Base-by-base conservation (phyloP, 2,329 filamentous ascomycete genomes). In the Plectosphaerella sp. region DNA sequence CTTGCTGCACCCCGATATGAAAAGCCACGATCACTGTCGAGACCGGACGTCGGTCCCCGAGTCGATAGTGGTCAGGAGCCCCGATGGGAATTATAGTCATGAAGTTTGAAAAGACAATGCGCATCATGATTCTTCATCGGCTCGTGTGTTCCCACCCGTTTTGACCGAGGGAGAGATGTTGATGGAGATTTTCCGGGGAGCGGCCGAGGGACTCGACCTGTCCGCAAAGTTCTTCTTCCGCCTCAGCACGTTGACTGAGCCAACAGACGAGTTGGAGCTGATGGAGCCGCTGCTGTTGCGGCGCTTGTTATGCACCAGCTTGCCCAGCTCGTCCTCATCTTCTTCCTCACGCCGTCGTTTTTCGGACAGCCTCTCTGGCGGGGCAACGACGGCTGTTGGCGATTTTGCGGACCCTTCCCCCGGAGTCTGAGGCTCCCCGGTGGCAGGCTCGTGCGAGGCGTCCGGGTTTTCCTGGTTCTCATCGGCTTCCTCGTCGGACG, bases 301-400 rank as follows among this genome's bases (percentile, higher is more conserved):
- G 41, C 83, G 77, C 63, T 86, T 87, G 62, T 75, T 75, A 47
- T 80, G 74, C 58, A 89, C 84, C 61, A 97, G 78, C 70, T 94
- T 96, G 51, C 86, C 85, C n/a, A 97, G 73, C 63, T 93, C 90
- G 58, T 97, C 92, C 52, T 96, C 92, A 45, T 97, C 93, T 56
- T 96, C 91, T 52, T 97, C 93, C 65, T 96, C 92, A 61, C 94
- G 83, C 47, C 93, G 83, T 47, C 93, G 87, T 70, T 97, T 97
- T 67, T 96, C 90, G 0, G 91, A 88, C 16, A 96, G 71, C 50
- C 90, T 82, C 68, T 96, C 91, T 4, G 87, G 86, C 1, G 86
- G 83, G 18, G 77, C 78, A 22, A 71, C 60, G 6, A 64, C 62
- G 14, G 69, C 59, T 25, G 66, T 60, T 42, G 33, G 50, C 46